Percentiles rank a stretch among this genome's conserved stretches.
Conservation (phyloP, 1,284 basidiomycete genomes). For the Puccinia coronata region DNA sequence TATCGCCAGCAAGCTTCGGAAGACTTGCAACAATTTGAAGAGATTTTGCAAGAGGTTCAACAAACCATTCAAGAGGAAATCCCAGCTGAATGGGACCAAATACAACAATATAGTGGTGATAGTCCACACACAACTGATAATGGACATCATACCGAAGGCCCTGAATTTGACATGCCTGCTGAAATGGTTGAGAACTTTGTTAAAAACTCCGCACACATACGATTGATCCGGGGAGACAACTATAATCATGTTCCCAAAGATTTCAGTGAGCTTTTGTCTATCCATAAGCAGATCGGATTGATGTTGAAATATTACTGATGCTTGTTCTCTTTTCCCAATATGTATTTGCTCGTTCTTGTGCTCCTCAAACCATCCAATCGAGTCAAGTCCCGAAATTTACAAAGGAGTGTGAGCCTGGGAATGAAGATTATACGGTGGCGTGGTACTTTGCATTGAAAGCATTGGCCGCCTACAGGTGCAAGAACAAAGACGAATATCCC, state of each 20-base stretch:
- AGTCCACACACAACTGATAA: slow-evolving; percentile 48
- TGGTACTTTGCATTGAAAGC: slow-evolving; percentile 28
- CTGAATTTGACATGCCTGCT: slow-evolving; percentile 61
- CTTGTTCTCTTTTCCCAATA: slow-evolving; percentile 49
- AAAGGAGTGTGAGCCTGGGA: too few species aligned
- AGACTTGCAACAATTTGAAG: slow-evolving; percentile 66
- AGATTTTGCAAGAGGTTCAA: slow-evolving; percentile 55
- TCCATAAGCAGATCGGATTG: slow-evolving; percentile 63
- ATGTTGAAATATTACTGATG: neutral
- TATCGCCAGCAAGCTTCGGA: too few species aligned
- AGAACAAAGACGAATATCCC: slow-evolving; percentile 7
- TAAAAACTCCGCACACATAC: slow-evolving; percentile 82
- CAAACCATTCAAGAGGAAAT: slow-evolving; percentile 10
- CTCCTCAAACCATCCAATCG: slow-evolving; percentile 37
- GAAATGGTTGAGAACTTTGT: slow-evolving; percentile 76
- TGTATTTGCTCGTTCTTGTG: slow-evolving; percentile 28
- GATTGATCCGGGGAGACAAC: slow-evolving; percentile 71
- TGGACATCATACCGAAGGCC: neutral
- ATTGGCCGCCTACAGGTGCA: neutral
- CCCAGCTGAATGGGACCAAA: slow-evolving; percentile 50
- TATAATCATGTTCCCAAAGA: slow-evolving; percentile 65
- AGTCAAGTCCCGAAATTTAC: slow-evolving; percentile 45
- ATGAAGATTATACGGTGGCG: neutral
- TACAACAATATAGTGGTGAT: slow-evolving; percentile 53
- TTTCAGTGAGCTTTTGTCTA: slow-evolving; percentile 58